These are phyloP conservation scores for Helichrysum umbraculigerum DNA, from an alignment of 129 eudicot genomes.

Conservation along the genomic window DNA sequence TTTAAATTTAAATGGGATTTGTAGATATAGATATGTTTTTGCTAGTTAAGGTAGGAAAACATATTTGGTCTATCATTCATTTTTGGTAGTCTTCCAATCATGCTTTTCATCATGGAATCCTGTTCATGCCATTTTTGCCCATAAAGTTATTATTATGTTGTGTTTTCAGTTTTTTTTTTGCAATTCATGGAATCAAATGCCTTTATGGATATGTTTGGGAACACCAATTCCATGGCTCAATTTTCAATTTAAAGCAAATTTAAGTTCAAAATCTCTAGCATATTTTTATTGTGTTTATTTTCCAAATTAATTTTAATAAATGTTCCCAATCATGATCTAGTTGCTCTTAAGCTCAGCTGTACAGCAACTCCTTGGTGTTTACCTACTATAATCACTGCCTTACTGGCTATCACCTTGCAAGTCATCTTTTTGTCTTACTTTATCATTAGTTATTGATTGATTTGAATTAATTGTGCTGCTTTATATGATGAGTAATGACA, in stretches of 20 bases:
- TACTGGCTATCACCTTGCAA: conserved; percentile 23
- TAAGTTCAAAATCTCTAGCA: neutral
- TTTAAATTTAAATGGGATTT: conserved; percentile 24
- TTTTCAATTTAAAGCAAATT: neutral
- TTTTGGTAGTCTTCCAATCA: conserved; percentile 35
- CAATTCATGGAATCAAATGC: conserved; percentile 17
- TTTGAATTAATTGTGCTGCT: conserved; percentile 6
- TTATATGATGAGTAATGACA: conserved; percentile 7
- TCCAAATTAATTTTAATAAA: neutral
- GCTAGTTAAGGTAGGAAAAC: conserved; percentile 28
- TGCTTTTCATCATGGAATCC: conserved; percentile 39
- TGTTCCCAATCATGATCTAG: neutral
- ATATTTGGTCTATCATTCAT: conserved; percentile 32
- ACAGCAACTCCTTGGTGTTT: conserved; percentile 18
- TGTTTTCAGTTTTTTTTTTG: conserved; percentile 25
- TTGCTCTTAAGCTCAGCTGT: conserved; percentile 22
- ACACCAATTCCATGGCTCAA: neutral
- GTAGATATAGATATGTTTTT: conserved; percentile 12
- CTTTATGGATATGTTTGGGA: conserved; percentile 17
- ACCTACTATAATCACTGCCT: conserved; percentile 14
- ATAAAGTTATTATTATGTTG: conserved; percentile 29
- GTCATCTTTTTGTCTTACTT: conserved; percentile 1
- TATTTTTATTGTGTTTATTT: neutral
- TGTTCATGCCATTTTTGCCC: conserved; percentile 39
- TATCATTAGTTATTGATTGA: conserved; percentile 2